These are phyloP conservation scores for Galerina sulciceps DNA, from an alignment of 768 basidiomycete species.

Conservation along the genomic window DNA sequence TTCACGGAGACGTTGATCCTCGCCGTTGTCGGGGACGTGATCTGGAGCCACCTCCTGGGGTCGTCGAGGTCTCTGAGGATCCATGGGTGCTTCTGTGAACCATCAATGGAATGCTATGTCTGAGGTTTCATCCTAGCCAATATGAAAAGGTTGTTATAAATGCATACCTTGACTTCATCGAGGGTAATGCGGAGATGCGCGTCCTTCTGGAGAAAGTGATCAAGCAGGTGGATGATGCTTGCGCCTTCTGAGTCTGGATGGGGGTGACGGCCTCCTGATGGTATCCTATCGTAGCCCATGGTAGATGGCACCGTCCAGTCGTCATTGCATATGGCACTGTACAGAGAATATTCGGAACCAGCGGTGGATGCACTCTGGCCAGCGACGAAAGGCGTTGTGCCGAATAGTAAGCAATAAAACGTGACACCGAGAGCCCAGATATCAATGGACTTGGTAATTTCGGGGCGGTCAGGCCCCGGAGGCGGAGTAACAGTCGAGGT, in stretches of 20 bases:
- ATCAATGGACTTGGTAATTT: constrained; percentile 92
- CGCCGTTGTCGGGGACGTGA: constrained; percentile 37
- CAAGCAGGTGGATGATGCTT: constrained; percentile 72
- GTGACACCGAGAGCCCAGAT: constrained; percentile 98
- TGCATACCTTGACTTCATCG: constrained; percentile 75
- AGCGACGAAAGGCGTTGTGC: constrained; percentile 72
- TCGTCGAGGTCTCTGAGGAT: constrained; percentile 69
- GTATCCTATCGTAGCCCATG: constrained; percentile 75
- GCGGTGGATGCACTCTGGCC: constrained; percentile 20
- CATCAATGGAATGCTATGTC: background rate
- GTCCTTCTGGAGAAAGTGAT: constrained; percentile 82
- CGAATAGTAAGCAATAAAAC: constrained; percentile 92
- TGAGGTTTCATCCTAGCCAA: constrained; percentile 8
- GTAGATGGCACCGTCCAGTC: constrained; percentile 69
- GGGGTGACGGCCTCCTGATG: constrained; percentile 62
- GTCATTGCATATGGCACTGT: constrained; percentile 75
- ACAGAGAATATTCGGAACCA: constrained; percentile 70
- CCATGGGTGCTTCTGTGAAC: constrained; percentile 61
- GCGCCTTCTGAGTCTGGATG: constrained; percentile 46
- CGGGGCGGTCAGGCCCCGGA: constrained; percentile 35
- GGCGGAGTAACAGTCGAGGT: constrained; percentile 25
- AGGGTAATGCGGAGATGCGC: constrained; percentile 73
- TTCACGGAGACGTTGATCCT: constrained; percentile 65
- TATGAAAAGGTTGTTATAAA: constrained; percentile 15
- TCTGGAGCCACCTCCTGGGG: constrained; percentile 68